Evolutionary conservation across 2,329 filamentous ascomycete genomes (phyloP).

Genomic region (Ophiocordyceps camponoti-floridani): DNA sequence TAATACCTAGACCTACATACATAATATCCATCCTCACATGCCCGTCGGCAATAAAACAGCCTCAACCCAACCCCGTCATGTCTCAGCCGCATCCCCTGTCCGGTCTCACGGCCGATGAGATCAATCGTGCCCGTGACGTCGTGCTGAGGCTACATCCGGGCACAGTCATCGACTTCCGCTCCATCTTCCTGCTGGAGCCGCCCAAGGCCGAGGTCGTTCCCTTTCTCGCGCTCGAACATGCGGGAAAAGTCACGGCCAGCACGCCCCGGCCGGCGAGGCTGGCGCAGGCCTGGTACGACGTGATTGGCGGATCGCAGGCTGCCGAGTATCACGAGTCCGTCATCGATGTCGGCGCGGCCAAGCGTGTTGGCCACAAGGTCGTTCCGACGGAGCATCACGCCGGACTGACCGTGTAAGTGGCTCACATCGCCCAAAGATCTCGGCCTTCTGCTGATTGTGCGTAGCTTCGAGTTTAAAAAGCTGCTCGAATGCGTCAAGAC

Average conservation of each 20-base stretch:
- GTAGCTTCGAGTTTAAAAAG: constrained; percentile 16
- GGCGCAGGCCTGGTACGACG: constrained; percentile 23
- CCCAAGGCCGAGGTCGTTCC: constrained; percentile 25
- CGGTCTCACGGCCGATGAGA: constrained; percentile 11
- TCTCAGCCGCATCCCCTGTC: constrained; percentile 13
- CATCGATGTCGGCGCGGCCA: constrained; percentile 12
- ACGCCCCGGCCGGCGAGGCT: constrained; percentile 14
- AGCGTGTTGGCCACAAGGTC: constrained; percentile 9
- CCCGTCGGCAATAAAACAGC: too few relatives aligned
- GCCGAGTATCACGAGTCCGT: constrained; percentile 16
- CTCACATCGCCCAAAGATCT: too few relatives aligned
- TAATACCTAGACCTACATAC: not conserved
- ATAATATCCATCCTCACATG: not conserved
- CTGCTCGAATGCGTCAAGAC: constrained; percentile 11
- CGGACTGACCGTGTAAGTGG: constrained; percentile 12
- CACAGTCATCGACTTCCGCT: constrained; percentile 23
- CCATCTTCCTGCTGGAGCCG: constrained; percentile 31
- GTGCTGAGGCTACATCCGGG: constrained; percentile 12
- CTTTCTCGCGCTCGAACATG: constrained; percentile 27
- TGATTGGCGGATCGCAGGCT: constrained; percentile 10
- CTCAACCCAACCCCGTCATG: not conserved
- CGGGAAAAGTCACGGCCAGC: constrained; percentile 10
- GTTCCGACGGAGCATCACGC: constrained; percentile 12
- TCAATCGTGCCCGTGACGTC: constrained; percentile 14
- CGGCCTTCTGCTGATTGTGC: not conserved